Conservation (phyloP, 768 basidiomycete genomes). For the Favolaschia claudopus region DNA sequence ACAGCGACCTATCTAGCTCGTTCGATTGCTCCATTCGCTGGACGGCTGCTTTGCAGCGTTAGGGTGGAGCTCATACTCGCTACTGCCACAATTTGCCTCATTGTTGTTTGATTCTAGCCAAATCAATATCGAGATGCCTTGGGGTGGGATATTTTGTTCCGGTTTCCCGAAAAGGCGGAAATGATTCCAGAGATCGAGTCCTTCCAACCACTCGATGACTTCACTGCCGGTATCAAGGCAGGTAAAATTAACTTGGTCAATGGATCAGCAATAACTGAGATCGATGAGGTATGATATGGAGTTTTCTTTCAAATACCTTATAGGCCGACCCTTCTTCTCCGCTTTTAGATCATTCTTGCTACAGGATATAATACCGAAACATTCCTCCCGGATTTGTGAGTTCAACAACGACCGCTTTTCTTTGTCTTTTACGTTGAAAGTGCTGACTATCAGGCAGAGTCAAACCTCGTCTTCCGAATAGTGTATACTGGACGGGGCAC, state of each 20-base stretch:
- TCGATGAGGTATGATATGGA: constrained; percentile 33
- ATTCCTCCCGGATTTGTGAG: constrained; percentile 30
- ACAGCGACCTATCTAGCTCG: constrained; percentile 25
- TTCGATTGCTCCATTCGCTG: constrained; percentile 12
- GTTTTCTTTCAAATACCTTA: not conserved
- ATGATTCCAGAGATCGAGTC: constrained; percentile 35
- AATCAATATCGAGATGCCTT: constrained; percentile 20
- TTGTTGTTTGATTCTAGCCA: constrained; percentile 20
- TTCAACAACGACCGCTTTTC: too few species aligned
- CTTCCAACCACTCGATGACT: constrained; percentile 28
- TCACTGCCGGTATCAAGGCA: constrained; percentile 22
- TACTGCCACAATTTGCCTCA: not conserved
- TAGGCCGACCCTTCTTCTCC: not conserved
- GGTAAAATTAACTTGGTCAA: constrained; percentile 35
- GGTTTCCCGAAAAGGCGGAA: constrained; percentile 33
- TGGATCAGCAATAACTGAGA: constrained; percentile 33
- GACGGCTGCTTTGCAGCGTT: constrained; percentile 18
- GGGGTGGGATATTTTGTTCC: constrained; percentile 21
- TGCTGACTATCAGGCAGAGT: not conserved
- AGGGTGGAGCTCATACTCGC: constrained; percentile 22
- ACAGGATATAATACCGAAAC: constrained; percentile 40
- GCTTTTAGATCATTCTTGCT: constrained; percentile 30
- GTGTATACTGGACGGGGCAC: constrained; percentile 32
- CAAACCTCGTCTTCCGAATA: not conserved
- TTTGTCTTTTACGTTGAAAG: not conserved